Conservation (phyloP, 1,284 basidiomycete species). For the Grifola frondosa region DNA sequence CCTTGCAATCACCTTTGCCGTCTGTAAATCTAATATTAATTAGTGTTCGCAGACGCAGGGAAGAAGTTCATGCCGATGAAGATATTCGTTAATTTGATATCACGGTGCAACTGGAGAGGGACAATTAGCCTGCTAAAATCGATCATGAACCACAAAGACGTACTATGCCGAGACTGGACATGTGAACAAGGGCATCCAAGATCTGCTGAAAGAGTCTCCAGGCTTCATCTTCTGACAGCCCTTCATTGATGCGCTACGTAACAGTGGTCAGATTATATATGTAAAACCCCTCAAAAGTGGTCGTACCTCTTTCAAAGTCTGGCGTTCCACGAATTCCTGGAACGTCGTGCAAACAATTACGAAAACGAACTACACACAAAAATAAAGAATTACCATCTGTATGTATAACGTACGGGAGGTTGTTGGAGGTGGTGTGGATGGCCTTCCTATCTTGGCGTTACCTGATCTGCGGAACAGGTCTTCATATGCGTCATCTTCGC, state of each 20-base stretch:
- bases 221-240: constrained; percentile 78
- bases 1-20: constrained; percentile 87
- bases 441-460: constrained; percentile 10
- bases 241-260: constrained; percentile 72
- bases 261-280: background rate
- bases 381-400: constrained; percentile 67
- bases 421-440: constrained; percentile 35
- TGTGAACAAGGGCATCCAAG: constrained; percentile 90
- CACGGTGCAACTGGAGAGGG: constrained; percentile 70
- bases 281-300: background rate
- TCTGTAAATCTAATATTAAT: constrained; percentile 43
- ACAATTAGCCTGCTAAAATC: background rate
- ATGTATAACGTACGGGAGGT: constrained; percentile 77
- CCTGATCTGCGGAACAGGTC: constrained; percentile 12
- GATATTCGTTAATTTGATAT: constrained; percentile 91
- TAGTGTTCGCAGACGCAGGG: background rate
- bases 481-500: constrained; percentile 27
- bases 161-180: constrained; percentile 84
- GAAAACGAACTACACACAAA: background rate
- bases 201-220: constrained; percentile 93
- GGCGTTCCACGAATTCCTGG: constrained; percentile 88
- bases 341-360: constrained; percentile 7
- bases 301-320: constrained; percentile 76
- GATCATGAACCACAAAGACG: constrained; percentile 26
- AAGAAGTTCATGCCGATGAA: constrained; percentile 67